These are phyloP conservation scores for Pleurotus platypus DNA, from an alignment of 768 basidiomycete genomes.

Conservation along the genomic window DNA sequence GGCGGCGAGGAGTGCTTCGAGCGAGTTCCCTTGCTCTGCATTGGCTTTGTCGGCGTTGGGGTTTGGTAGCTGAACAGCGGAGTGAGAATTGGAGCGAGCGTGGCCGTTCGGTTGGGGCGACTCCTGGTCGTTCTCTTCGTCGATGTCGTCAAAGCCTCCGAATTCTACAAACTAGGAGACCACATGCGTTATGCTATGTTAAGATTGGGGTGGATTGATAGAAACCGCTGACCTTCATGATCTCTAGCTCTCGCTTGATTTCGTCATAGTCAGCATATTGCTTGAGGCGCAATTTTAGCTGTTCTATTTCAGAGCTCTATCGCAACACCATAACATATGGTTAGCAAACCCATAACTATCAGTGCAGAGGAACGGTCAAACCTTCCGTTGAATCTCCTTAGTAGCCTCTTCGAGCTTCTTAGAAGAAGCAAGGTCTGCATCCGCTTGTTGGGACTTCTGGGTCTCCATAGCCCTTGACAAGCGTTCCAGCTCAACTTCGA, in stretches of 20 bases:
- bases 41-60: conserved; percentile 88
- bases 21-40: conserved; percentile 69
- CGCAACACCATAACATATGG: not conserved
- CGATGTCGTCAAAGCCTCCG: conserved; percentile 79
- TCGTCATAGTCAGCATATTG: conserved; percentile 90
- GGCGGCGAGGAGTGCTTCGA: conserved; percentile 86
- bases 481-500: conserved; percentile 74
- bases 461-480: conserved; percentile 63
- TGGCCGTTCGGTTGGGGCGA: conserved; percentile 28
- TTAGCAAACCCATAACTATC: not conserved
- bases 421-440: conserved; percentile 41
- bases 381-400: conserved; percentile 59
- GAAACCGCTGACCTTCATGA: conserved; percentile 78
- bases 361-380: conserved; percentile 12
- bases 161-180: conserved; percentile 87
- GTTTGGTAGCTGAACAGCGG: conserved; percentile 73
- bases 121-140: conserved; percentile 41
- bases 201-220: not conserved
- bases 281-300: conserved; percentile 64
- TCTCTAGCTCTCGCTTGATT: conserved; percentile 95
- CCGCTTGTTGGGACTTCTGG: conserved; percentile 48
- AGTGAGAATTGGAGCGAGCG: conserved; percentile 18
- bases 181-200: not conserved
- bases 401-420: conserved; percentile 59
- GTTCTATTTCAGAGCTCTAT: conserved; percentile 65